Conservation (phyloP, 345 rosid species). For the Abelmoschus esculentus region DNA sequence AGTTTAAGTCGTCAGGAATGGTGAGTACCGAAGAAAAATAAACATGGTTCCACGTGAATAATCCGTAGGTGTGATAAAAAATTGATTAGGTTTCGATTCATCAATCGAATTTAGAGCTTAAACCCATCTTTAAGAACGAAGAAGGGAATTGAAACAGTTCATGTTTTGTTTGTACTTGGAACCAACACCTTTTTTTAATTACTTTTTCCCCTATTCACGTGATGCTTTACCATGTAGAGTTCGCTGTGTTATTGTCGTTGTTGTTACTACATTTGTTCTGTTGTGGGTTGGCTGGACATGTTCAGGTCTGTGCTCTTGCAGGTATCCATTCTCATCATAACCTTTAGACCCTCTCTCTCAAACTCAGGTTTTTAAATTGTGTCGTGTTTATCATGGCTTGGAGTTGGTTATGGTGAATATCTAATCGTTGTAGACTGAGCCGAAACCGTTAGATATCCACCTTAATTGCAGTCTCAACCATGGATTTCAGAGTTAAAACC, state of each 20-base stretch:
- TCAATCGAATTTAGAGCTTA: not conserved
- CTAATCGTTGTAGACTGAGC: not conserved
- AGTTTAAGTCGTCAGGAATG: not conserved
- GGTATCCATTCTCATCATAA: conserved; percentile 26
- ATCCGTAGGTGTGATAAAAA: too few relatives aligned
- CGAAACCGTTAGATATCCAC: not conserved
- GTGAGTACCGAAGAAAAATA: too few relatives aligned
- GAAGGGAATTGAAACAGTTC: not conserved
- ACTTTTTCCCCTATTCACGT: conserved; percentile 43
- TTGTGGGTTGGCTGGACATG: conserved; percentile 34
- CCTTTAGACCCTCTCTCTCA: not conserved
- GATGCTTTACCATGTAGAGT: conserved; percentile 40
- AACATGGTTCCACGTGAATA: too few relatives aligned
- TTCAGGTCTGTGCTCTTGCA: conserved; percentile 28
- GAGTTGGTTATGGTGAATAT: not conserved
- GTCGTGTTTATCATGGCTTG: not conserved
- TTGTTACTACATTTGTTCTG: conserved; percentile 48
- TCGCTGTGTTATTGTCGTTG: conserved; percentile 21
- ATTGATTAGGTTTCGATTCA: not conserved
- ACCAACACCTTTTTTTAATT: conserved; percentile 39
- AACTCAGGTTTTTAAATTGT: not conserved
- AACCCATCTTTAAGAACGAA: not conserved
- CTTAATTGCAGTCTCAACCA: not conserved
- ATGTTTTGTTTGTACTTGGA: conserved; percentile 32
- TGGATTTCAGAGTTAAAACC: not conserved